Base-by-base conservation (phyloP, 75 land plant species). In the Ceratopteris richardii region DNA sequence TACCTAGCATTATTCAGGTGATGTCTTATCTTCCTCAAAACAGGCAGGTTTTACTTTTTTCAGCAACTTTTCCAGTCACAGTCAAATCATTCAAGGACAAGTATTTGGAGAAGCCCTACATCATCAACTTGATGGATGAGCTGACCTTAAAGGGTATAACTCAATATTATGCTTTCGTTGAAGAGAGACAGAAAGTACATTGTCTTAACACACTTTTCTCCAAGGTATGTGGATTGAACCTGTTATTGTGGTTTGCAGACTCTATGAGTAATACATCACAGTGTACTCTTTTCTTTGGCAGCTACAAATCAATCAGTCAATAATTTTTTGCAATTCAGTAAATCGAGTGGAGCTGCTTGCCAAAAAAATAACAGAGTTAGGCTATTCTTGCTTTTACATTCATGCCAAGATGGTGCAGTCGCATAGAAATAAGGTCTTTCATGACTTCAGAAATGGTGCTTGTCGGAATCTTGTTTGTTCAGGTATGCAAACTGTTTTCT, bases 351-450 rank as follows among this genome's bases (percentile, higher is more conserved):
- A 71, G 71, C 62, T 71, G 19, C 51, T 71, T 48, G 74, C 74
- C 12, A 66, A 66, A 31, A 71, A 71, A 50, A 71, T 71, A 14
- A 71, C 70, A 23, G 74, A 71, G 46, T 57, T 71, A n/a, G 74
- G 74, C 18, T 71, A 71, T 66, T 71, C 74, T 14, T 71, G 74
- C 40, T 71, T 71, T 29, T 71, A 66, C 63, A 71, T 71, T 25
- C 74, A 71, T 57, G 74, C 74, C 10, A 71, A 71, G 62, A 71
- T 71, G 74, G 64, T 71, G 12, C 70, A 71, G 36, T 71, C 74
- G 21, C 74, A 71, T 40, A 46, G 70, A 12, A 71, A 71, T 26
- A 66, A 67, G 36, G 74, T 71, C 2, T 71, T 71, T 43, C 74
- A 71, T 48, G 74, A 71, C 43, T 71, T 71, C 44, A 60, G 74